phyloP scores from a whole-genome alignment of 1,139 yeast species.

The Blastobotrys proliferans region DNA sequence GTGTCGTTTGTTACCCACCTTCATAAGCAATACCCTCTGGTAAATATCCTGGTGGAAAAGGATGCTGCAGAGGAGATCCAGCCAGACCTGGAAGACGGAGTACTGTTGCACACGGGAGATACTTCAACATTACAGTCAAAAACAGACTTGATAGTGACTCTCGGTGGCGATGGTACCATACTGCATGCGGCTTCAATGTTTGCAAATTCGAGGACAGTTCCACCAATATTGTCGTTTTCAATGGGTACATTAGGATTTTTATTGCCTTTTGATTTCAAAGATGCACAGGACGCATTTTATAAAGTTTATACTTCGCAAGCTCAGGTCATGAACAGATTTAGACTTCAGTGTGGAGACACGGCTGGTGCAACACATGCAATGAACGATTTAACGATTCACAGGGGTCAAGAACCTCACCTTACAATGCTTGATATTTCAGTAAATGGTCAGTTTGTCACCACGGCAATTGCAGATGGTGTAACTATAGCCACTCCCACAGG shows the following conservation, averaged over 20 bases:
- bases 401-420: conserved; percentile 86
- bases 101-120: conserved; percentile 51
- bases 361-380: conserved; percentile 34
- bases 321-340: conserved; percentile 65
- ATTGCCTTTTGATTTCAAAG: conserved; percentile 72
- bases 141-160: conserved; percentile 70
- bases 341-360: conserved; percentile 61
- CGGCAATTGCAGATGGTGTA: conserved; percentile 90
- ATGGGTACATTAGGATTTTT: conserved; percentile 90
- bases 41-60: conserved; percentile 71
- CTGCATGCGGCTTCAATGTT: conserved; percentile 65
- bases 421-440: conserved; percentile 76
- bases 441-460: conserved; percentile 77
- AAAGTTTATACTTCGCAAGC: conserved; percentile 65
- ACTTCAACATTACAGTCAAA: conserved; percentile 50
- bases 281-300: conserved; percentile 57
- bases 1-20: conserved; percentile 49
- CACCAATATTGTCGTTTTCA: conserved; percentile 84
- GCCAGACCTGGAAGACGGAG: conserved; percentile 27
- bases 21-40: conserved; percentile 26
- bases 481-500: conserved; percentile 89
- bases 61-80: conserved; percentile 72
- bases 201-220: conserved; percentile 49
- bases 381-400: conserved; percentile 84
- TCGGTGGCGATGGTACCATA: conserved; percentile 97